Base-by-base conservation (phyloP, 257 asterid genomes). In the Haberlea rhodopensis region DNA sequence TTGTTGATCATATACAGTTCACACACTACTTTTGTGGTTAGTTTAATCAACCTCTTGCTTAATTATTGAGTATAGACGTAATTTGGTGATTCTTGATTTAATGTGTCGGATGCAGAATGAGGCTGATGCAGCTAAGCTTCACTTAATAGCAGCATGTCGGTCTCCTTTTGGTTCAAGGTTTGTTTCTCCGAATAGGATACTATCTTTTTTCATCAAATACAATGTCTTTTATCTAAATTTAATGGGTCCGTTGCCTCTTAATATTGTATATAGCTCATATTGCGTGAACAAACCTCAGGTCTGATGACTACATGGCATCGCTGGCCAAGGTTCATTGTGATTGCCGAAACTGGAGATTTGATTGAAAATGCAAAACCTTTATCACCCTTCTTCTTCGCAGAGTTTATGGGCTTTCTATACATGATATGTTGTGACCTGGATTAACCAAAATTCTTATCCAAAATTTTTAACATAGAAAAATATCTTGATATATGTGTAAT, bases 301-400 rank as follows among this genome's bases (percentile, higher is more conserved):
- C 89, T 5, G 96, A 86, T 62, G 94, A 91, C 72, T 91, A 83
- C 76, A 91, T 91, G 96, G 95, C 89, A 62, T 63, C 95, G 8
- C 91, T 91, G 48, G 91, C 96, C 59, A 86, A 84, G 81, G 95
- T 91, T 74, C 98, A 88, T 63, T 86, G 95, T 58, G 63, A 66
- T 60, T 88, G 96, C 78, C 73, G 96, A 62, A 81, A 80, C 49
- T 87, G 97, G 97, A 60, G 29, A 25, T 40, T 76, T 65, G 49
- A 53, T 54, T 78, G 75, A 70, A 57, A 58, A 23, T 10, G n/a
- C 46, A 10, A 34, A 10, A 34, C 34, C 8, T 11, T 16, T 10
- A 9, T 34, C 16, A 5, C 34, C 6, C 34, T 29, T 34, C 45
- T 34, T 34, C 45, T 10, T 37, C 1, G 5, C 46, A 37, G 46